Evolutionary conservation across 768 basidiomycete genomes (phyloP), one percentile per base, ranked within the genome.

Genomic region (Trametes elegans): DNA sequence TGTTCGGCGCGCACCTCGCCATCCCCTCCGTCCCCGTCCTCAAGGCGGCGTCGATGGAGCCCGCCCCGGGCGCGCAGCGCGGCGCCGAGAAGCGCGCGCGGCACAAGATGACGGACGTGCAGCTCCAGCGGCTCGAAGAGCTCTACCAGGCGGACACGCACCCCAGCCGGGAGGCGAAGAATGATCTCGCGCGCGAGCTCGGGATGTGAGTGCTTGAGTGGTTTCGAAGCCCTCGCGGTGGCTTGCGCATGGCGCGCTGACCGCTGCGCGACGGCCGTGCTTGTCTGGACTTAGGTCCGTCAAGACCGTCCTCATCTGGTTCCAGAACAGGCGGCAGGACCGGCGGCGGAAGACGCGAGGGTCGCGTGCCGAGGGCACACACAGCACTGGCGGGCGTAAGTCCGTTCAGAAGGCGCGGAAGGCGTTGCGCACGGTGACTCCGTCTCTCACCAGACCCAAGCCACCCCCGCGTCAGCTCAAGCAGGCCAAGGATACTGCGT

Each of bases 51-150:
- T 50, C 49, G 5, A 50, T 50, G 53, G 43, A 56, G 34, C 54
- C 50, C 3, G 46, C 45, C 16, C 13, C 7, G 9, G 43, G 28
- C 9, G 27, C 14, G n/a, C n/a, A 5, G 4, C 5, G 42, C 3
- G 34, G 34, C 18, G 35, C 11, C 27, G 60, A 58, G n/a, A 62
- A 66, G 60, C 72, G 68, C n/a, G 54, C 65, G 7, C 71, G 76
- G 28, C 72, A 72, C 51, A 75, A 74, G 44, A 61, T 78, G 66
- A 69, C 76, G 5, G 64, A 65, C 21, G 10, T 31, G 19, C 66
- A 68, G 57, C 62, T 66, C 9, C 57, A 58, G 52, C 52, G 54
- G 27, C 61, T 68, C n/a, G 66, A 68, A 52, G 58, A 51, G 44
- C 53, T 68, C 27, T 66, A 63, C 52, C 55, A 57, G 35, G 49